phyloP scores from a whole-genome alignment of 768 basidiomycete genomes.

The Inosperma sp. region DNA sequence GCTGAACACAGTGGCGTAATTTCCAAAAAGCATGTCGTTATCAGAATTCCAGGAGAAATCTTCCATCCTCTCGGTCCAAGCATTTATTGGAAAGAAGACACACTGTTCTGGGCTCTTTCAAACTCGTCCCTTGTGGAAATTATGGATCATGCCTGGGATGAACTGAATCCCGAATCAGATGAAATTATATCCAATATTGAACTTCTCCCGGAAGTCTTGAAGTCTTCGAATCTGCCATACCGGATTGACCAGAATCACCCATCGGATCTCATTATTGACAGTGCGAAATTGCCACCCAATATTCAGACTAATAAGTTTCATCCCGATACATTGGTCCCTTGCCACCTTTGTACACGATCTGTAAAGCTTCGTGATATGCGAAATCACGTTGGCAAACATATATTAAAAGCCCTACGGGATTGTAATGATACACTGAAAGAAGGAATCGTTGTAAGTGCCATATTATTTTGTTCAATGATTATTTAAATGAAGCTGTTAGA shows the following conservation, averaged over 20 bases:
- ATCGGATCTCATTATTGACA: neutral
- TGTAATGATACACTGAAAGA: neutral
- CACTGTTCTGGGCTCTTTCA: neutral
- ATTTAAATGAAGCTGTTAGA: no score
- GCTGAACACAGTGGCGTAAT: neutral
- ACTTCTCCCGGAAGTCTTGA: neutral
- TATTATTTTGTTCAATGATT: no score
- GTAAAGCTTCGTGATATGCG: neutral
- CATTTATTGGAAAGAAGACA: neutral
- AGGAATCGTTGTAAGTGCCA: no score
- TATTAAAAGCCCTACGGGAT: neutral
- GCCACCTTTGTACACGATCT: neutral
- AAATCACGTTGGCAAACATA: no score
- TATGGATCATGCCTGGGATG: neutral
- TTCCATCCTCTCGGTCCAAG: neutral
- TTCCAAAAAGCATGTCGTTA: neutral
- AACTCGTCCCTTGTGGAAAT: neutral
- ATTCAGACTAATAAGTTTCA: no score
- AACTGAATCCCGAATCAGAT: neutral
- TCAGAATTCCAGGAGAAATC: neutral
- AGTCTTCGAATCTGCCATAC: constrained; percentile 2
- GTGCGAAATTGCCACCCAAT: neutral
- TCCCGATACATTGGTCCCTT: neutral
- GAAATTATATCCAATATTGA: neutral
- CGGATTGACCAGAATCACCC: neutral